A percentile compares a stretch with the other conserved stretches of the same genome.
Conservation (phyloP, 495 filamentous ascomycete species). For the Immersiella caudata region DNA sequence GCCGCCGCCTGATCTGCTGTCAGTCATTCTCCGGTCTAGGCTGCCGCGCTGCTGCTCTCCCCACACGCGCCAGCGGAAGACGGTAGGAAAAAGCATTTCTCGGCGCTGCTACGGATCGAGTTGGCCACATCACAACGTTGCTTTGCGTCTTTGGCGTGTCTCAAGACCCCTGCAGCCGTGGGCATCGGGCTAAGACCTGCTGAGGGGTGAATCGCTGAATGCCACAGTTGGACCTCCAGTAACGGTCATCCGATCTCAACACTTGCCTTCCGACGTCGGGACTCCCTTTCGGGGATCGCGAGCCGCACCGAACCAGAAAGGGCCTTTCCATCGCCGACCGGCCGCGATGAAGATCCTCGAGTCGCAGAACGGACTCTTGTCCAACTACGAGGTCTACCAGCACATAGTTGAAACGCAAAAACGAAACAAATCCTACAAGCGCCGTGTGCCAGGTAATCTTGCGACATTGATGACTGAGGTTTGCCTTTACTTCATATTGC, state of each 20-base stretch:
- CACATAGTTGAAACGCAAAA: slow-evolving; percentile 46
- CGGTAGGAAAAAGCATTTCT: slow-evolving; percentile 11
- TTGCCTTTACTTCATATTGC: slow-evolving; percentile 3
- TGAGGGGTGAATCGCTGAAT: not conserved
- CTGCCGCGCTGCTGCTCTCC: not conserved
- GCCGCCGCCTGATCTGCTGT: not conserved
- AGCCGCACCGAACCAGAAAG: slow-evolving; percentile 3
- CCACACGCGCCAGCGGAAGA: slow-evolving; percentile 5
- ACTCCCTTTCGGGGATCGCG: slow-evolving; percentile 5
- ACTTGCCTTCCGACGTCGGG: slow-evolving; percentile 9
- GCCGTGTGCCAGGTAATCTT: slow-evolving; percentile 45
- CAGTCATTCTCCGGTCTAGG: slow-evolving; percentile 3
- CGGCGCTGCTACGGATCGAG: slow-evolving; percentile 11
- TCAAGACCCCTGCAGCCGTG: slow-evolving; percentile 22
- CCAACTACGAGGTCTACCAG: slow-evolving; percentile 54
- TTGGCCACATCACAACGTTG: slow-evolving; percentile 13
- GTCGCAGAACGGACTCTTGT: slow-evolving; percentile 48
- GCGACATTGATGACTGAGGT: slow-evolving; percentile 38
- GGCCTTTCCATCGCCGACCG: not conserved
- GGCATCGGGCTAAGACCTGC: not conserved
- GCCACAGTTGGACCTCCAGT: not conserved
- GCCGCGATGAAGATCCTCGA: slow-evolving; percentile 52
- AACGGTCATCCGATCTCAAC: not conserved
- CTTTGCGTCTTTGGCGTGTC: slow-evolving; percentile 16
- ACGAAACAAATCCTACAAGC: slow-evolving; percentile 42